Conservation (phyloP, 257 asterid species). For the Nicotiana obtusifolia region DNA sequence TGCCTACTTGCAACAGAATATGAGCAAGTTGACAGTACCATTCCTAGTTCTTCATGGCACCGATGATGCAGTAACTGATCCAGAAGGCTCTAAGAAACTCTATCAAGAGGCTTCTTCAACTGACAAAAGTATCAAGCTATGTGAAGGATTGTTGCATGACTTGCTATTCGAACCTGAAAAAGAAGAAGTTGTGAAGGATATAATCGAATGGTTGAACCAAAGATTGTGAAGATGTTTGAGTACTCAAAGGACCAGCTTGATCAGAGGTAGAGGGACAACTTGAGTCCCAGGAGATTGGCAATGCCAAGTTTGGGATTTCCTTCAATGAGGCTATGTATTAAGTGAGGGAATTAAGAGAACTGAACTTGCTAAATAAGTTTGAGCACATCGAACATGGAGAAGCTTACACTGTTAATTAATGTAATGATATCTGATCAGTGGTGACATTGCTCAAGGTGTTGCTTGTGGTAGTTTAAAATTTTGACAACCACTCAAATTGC, state of each 20-base stretch:
- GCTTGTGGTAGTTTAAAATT: too few species aligned
- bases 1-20: slow-evolving; percentile 56
- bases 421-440: background rate
- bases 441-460: too few species aligned
- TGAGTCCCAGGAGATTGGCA: background rate
- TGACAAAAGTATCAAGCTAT: slow-evolving; percentile 69
- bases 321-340: background rate
- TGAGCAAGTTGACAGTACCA: slow-evolving; percentile 49
- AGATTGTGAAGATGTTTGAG: slow-evolving; percentile 27
- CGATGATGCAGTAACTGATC: slow-evolving; percentile 73
- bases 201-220: slow-evolving; percentile 55
- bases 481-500: too few species aligned
- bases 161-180: slow-evolving; percentile 80
- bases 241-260: background rate
- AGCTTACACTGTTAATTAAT: background rate
- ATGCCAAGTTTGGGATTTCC: too few species aligned
- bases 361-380: background rate
- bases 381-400: background rate
- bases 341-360: background rate
- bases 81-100: slow-evolving; percentile 67
- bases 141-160: slow-evolving; percentile 75
- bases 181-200: slow-evolving; percentile 50
- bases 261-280: background rate
- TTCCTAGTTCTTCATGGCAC: slow-evolving; percentile 85
- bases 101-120: slow-evolving; percentile 62